A percentile compares a stretch with the other conserved stretches of the same genome.
phyloP scores from a whole-genome alignment of 768 basidiomycete species.

The Trametes meyenii region DNA sequence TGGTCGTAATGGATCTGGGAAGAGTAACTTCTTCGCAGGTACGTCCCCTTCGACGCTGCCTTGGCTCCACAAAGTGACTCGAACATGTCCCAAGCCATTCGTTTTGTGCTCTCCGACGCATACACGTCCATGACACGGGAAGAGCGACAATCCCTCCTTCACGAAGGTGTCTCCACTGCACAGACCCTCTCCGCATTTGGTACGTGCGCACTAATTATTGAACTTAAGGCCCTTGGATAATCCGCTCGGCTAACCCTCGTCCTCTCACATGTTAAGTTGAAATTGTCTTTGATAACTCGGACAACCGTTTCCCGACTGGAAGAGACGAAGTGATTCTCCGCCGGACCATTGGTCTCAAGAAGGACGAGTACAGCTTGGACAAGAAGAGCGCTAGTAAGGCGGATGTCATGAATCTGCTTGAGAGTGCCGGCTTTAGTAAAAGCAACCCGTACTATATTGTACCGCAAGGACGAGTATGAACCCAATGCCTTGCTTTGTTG shows the following conservation, averaged over 20 bases:
- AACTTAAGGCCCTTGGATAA: not conserved
- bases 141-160: constrained; percentile 89
- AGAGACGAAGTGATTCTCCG: constrained; percentile 86
- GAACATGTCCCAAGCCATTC: constrained; percentile 48
- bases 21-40: constrained; percentile 99
- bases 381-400: constrained; percentile 95
- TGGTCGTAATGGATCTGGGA: constrained; percentile 96
- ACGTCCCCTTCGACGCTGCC: constrained; percentile 29
- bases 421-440: constrained; percentile 96
- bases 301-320: constrained; percentile 92
- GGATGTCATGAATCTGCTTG: constrained; percentile 96
- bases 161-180: constrained; percentile 87
- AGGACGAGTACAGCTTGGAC: constrained; percentile 97
- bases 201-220: constrained; percentile 32
- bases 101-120: constrained; percentile 96
- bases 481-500: not conserved
- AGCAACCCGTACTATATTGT: constrained; percentile 99
- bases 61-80: not conserved
- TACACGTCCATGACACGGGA: constrained; percentile 95
- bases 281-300: constrained; percentile 94
- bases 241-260: not conserved
- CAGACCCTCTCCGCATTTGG: constrained; percentile 94
- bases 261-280: constrained; percentile 56
- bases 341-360: constrained; percentile 95
- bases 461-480: constrained; percentile 90